phyloP scores from a whole-genome alignment of 1,284 basidiomycete genomes.

The Neonothopanus nambi region DNA sequence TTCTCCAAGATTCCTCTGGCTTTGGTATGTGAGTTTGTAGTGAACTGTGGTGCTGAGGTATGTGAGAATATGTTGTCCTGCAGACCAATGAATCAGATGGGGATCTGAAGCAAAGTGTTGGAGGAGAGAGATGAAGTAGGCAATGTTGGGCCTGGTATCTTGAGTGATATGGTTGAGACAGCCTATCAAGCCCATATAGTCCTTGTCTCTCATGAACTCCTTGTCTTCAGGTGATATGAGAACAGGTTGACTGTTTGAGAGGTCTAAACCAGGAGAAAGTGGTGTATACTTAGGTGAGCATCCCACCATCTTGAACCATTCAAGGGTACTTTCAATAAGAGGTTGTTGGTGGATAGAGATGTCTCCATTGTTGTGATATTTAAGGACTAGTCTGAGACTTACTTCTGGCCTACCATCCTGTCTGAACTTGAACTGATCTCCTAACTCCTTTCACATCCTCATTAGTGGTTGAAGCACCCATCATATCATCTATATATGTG shows the following conservation, averaged over 20 bases:
- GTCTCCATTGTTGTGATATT: background rate
- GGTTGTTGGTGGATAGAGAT: slow-evolving; percentile 4
- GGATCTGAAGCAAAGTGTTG: slow-evolving; percentile 11
- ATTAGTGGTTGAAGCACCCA: background rate
- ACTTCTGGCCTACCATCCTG: background rate
- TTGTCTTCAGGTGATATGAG: background rate
- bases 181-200: background rate
- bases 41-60: background rate
- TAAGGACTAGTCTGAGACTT: background rate
- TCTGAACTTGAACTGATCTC: background rate
- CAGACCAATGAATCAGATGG: slow-evolving; percentile 1
- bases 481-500: slow-evolving; percentile 9
- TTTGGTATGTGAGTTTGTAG: background rate
- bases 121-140: slow-evolving; percentile 24
- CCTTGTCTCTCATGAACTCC: slow-evolving; percentile 7
- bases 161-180: background rate
- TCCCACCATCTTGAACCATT: background rate
- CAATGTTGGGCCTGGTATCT: background rate
- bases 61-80: background rate
- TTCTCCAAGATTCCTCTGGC: no score
- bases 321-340: background rate
- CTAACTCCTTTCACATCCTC: background rate
- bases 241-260: background rate
- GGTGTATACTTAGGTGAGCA: slow-evolving; percentile 21
- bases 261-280: background rate